Percentiles rank a stretch among this genome's conserved stretches.
These are phyloP conservation scores for Tolypocladium sp. DNA, from an alignment of 2,329 filamentous ascomycete species.

Conservation along the genomic window DNA sequence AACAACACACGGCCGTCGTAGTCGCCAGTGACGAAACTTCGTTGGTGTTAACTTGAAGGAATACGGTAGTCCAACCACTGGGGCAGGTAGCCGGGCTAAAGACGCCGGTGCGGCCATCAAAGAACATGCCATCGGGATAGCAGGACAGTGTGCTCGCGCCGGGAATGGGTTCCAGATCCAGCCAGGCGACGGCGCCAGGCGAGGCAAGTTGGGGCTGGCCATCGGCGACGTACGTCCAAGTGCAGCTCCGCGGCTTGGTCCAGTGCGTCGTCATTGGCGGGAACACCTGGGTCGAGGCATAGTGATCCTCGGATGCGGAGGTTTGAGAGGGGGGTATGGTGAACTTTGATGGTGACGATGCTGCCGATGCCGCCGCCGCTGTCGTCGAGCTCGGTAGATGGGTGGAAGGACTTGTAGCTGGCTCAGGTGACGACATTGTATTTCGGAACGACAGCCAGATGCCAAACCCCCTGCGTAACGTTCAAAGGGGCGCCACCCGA, in stretches of 20 bases:
- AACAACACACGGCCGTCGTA: conserved; percentile 31
- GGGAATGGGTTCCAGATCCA: conserved; percentile 26
- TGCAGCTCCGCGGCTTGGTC: conserved; percentile 25
- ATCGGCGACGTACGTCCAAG: conserved; percentile 27
- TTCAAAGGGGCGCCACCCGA: background rate
- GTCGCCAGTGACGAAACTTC: conserved; percentile 17
- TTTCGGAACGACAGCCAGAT: background rate
- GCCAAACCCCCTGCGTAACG: background rate
- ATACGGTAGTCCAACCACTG: conserved; percentile 29
- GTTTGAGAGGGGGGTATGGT: background rate
- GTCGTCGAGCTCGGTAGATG: conserved; percentile 1
- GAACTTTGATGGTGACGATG: conserved; percentile 6
- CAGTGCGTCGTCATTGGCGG: conserved; percentile 29
- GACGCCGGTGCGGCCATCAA: conserved; percentile 23
- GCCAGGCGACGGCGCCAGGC: conserved; percentile 22
- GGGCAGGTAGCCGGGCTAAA: conserved; percentile 31
- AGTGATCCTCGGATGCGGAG: conserved; percentile 3
- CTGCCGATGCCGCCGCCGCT: background rate
- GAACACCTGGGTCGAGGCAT: conserved; percentile 11
- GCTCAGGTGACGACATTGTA: conserved; percentile 5
- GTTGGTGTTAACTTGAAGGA: conserved; percentile 19
- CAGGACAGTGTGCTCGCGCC: conserved; percentile 28
- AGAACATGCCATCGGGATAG: conserved; percentile 31
- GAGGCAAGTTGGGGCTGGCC: conserved; percentile 11
- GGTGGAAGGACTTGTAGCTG: background rate